Evolutionary conservation across 2,329 filamentous ascomycete species (phyloP).

Genomic region (Curvularia verruculosa): DNA sequence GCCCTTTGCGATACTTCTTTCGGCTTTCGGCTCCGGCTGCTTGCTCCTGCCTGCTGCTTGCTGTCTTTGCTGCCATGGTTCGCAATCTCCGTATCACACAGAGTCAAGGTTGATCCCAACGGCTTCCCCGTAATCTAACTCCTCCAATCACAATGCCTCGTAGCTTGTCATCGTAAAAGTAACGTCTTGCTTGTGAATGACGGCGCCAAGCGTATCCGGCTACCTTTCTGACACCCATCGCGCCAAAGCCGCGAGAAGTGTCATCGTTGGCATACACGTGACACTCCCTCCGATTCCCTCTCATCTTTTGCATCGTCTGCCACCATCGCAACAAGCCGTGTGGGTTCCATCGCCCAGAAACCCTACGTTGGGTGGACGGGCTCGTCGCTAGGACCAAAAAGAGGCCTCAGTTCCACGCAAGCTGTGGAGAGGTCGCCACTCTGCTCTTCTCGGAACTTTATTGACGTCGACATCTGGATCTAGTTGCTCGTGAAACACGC

Average conservation of each 20-base stretch:
- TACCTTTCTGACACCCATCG: slow-evolving; percentile 11
- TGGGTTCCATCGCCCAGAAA: background rate
- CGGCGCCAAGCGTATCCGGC: background rate
- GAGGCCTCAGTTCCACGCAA: slow-evolving; percentile 2
- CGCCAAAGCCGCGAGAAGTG: background rate
- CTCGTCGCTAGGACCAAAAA: slow-evolving; percentile 3
- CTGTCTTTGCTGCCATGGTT: slow-evolving; percentile 1
- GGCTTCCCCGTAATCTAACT: slow-evolving; percentile 11
- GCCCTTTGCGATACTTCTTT: background rate
- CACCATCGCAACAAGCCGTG: background rate
- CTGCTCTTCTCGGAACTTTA: slow-evolving; percentile 13
- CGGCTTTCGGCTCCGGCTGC: slow-evolving; percentile 4
- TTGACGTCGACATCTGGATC: slow-evolving; percentile 12
- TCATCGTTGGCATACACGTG: background rate
- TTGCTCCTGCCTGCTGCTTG: too few species aligned
- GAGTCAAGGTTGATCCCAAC: slow-evolving; percentile 14
- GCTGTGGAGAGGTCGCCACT: slow-evolving; percentile 9
- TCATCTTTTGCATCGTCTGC: background rate
- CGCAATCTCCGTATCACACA: slow-evolving; percentile 36
- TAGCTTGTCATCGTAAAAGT: slow-evolving; percentile 2
- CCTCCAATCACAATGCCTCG: slow-evolving; percentile 20
- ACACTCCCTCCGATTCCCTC: background rate
- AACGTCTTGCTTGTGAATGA: background rate
- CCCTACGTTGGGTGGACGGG: background rate
- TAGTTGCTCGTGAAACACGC: slow-evolving; percentile 14